phyloP scores from a whole-genome alignment of 257 asterid genomes.

The Solanum raphanifolium region DNA sequence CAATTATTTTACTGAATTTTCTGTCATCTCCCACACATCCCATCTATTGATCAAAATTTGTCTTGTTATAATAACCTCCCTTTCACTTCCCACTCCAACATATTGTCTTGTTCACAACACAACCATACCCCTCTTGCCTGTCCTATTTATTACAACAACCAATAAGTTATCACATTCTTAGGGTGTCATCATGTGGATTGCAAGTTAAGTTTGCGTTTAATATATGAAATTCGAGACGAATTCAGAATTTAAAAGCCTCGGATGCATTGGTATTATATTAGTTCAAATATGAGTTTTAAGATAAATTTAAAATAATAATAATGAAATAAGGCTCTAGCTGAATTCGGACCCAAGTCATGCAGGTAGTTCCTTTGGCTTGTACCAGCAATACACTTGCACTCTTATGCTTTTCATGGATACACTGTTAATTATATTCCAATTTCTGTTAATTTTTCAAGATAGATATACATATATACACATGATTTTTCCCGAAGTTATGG shows the following conservation, averaged over 20 bases:
- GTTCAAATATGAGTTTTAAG: too few species aligned
- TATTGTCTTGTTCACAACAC: background rate
- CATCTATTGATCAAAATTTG: background rate
- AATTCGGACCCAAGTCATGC: too few species aligned
- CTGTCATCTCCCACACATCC: background rate
- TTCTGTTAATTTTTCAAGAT: too few species aligned
- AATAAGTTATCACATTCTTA: background rate
- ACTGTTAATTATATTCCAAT: too few species aligned
- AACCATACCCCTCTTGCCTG: background rate
- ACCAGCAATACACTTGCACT: too few species aligned
- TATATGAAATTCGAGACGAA: too few species aligned
- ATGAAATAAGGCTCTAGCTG: too few species aligned
- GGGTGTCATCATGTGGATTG: background rate
- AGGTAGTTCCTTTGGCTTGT: too few species aligned
- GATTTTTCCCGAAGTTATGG: rapidly evolving
- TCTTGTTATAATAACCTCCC: background rate
- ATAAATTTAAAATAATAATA: too few species aligned
- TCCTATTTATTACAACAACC: background rate
- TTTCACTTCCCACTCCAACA: background rate
- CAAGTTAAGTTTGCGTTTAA: background rate
- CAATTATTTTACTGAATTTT: background rate
- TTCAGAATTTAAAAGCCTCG: too few species aligned
- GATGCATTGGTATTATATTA: rapidly evolving
- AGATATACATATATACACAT: too few species aligned
- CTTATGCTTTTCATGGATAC: rapidly evolving